Evolutionary conservation across 2,329 filamentous ascomycete species (phyloP).

Genomic region (Penicillium sp.): DNA sequence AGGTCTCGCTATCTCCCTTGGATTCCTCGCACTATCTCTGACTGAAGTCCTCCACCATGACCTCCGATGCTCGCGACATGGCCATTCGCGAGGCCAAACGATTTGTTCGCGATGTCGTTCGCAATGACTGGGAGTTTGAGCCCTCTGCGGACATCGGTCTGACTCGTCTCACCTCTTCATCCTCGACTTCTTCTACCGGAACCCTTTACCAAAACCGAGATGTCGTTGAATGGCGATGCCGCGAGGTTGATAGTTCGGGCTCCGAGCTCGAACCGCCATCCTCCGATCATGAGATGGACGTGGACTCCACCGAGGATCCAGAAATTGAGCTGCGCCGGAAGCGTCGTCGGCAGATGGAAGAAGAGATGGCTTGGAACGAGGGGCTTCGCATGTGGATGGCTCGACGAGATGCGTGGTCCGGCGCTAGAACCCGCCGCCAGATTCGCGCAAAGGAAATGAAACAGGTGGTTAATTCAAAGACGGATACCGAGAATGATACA

Average conservation of each 20-base stretch:
- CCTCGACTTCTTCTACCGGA: slow-evolving; percentile 12
- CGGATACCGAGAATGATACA: background rate
- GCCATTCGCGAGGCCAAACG: slow-evolving; percentile 40
- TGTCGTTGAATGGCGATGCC: slow-evolving; percentile 33
- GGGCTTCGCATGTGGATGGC: slow-evolving; percentile 74
- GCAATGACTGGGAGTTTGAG: slow-evolving; percentile 41
- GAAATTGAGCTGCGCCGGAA: slow-evolving; percentile 50
- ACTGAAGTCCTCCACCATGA: slow-evolving; percentile 7
- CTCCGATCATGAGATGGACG: slow-evolving; percentile 15
- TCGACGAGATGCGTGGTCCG: slow-evolving; percentile 77
- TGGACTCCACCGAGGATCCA: slow-evolving; percentile 30
- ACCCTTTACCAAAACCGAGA: slow-evolving; percentile 23
- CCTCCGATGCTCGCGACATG: slow-evolving; percentile 33
- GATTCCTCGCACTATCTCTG: background rate
- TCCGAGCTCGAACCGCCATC: slow-evolving; percentile 34
- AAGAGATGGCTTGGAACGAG: slow-evolving; percentile 70
- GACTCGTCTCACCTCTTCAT: slow-evolving; percentile 17
- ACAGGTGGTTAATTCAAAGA: slow-evolving; percentile 3
- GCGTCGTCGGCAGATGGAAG: slow-evolving; percentile 53
- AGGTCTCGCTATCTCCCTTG: background rate
- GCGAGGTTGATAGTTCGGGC: slow-evolving; percentile 35
- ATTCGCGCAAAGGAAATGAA: slow-evolving; percentile 20
- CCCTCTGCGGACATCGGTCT: slow-evolving; percentile 18
- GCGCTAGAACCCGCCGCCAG: slow-evolving; percentile 47
- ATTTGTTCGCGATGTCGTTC: slow-evolving; percentile 37